phyloP scores from a whole-genome alignment of 2,329 filamentous ascomycete genomes.

The Ceratocystis lukuohia region DNA sequence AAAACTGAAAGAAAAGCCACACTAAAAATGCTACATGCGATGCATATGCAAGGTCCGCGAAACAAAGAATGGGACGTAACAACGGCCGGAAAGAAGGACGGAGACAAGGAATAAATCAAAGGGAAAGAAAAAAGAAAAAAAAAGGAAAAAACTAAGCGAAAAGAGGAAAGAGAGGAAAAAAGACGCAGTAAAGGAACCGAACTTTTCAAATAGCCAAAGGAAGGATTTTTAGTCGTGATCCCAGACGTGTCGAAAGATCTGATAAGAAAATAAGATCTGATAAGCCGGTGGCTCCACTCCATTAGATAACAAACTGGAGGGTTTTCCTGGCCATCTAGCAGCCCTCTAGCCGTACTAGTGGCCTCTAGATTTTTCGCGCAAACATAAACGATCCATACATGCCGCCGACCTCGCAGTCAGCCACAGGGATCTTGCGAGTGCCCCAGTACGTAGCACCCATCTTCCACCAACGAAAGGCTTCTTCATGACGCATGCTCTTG shows the following conservation, averaged over 20 bases:
- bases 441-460: slow-evolving; percentile 77
- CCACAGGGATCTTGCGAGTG: slow-evolving; percentile 84
- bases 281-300: background rate
- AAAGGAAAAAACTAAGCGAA: background rate
- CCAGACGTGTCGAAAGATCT: background rate
- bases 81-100: background rate
- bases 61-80: background rate
- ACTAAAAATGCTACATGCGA: slow-evolving; percentile 1
- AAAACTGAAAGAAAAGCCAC: background rate
- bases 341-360: background rate
- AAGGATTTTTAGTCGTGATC: background rate
- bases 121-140: background rate
- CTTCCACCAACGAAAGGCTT: slow-evolving; percentile 57
- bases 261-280: background rate
- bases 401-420: slow-evolving; percentile 78
- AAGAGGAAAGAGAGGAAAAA: slow-evolving; percentile 7
- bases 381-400: slow-evolving; percentile 72
- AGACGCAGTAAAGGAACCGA: background rate
- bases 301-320: too few relatives aligned
- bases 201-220: background rate
- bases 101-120: background rate
- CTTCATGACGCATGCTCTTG: slow-evolving; percentile 25
- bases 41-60: slow-evolving; percentile 9
- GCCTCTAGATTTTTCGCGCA: slow-evolving; percentile 39
- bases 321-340: background rate